Evolutionary conservation across 176 grass and related monocot species (phyloP).

Genomic region (maize (Zea mays)): DNA sequence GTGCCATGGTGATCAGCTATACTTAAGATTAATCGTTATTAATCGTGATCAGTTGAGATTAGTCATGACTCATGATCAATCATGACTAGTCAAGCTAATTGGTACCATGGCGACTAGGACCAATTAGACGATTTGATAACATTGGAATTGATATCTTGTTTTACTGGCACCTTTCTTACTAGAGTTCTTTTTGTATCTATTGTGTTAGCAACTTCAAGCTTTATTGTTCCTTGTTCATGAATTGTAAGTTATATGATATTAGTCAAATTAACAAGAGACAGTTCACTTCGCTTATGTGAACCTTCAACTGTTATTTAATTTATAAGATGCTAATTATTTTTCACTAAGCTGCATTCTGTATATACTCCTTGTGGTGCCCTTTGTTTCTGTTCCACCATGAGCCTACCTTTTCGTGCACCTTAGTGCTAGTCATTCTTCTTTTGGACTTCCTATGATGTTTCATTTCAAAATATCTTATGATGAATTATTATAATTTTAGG

Average conservation of each 20-base stretch:
- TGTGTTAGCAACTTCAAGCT: neutral
- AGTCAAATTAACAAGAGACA: neutral
- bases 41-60: no score
- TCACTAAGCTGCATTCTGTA: neutral
- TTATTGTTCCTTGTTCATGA: neutral
- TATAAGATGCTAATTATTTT: neutral
- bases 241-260: neutral
- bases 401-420: neutral
- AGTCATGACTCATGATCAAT: no score
- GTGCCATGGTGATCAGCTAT: no score
- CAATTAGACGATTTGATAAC: no score
- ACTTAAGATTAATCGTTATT: no score
- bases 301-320: neutral
- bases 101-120: no score
- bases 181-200: neutral
- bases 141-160: neutral
- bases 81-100: no score
- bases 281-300: neutral
- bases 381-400: neutral
- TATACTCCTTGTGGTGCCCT: neutral
- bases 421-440: neutral
- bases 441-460: neutral
- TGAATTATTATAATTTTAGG: neutral
- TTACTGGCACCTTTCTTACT: neutral
- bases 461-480: neutral